phyloP scores from a whole-genome alignment of 2,329 filamentous ascomycete genomes.

The Cladosporium oxysporum region DNA sequence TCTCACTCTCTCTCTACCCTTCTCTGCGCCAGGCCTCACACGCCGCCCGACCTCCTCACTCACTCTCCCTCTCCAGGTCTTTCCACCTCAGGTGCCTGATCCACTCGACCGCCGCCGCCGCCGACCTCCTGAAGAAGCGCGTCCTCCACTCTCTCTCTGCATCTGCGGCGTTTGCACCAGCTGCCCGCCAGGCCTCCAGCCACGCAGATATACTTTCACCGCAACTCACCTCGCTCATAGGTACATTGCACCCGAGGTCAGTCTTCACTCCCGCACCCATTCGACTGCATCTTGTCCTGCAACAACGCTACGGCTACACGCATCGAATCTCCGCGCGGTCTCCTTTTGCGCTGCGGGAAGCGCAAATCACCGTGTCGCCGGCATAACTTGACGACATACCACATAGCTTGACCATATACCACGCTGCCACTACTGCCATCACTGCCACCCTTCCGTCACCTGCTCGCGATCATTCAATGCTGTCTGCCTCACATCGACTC shows the following conservation, averaged over 20 bases:
- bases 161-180: conserved; percentile 9
- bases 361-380: neutral
- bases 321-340: neutral
- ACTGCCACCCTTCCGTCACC: neutral
- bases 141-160: neutral
- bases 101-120: neutral
- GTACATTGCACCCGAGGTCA: conserved; percentile 16
- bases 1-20: neutral
- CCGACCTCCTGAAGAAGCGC: conserved; percentile 10
- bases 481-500: neutral
- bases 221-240: neutral
- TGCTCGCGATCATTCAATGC: neutral
- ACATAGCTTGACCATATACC: neutral
- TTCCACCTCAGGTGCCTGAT: neutral
- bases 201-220: conserved; percentile 14
- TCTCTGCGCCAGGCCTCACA: neutral
- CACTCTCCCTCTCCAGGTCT: neutral
- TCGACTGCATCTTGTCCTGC: neutral
- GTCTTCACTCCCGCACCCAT: neutral
- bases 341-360: conserved; percentile 1
- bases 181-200: conserved; percentile 12
- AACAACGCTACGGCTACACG: neutral
- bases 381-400: neutral
- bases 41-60: neutral
- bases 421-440: neutral